phyloP scores from a whole-genome alignment of 1,139 yeast genomes.

The Blastobotrys proliferans region DNA sequence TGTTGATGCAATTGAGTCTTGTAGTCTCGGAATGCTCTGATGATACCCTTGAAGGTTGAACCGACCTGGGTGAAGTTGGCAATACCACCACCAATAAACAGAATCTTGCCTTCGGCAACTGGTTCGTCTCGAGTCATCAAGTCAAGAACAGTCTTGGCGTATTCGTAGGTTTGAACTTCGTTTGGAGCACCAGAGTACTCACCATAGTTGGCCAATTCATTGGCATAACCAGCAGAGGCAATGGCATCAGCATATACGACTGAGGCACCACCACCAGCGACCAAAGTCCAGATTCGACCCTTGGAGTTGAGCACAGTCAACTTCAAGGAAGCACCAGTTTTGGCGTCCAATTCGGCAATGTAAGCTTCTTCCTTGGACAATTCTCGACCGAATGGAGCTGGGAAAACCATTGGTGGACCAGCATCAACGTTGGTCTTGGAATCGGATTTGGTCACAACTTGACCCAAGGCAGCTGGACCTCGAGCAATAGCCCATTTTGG shows the following conservation, averaged over 20 bases:
- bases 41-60: conserved; percentile 46
- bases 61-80: conserved; percentile 49
- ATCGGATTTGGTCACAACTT: conserved; percentile 22
- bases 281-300: conserved; percentile 46
- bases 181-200: conserved; percentile 48
- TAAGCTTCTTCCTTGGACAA: conserved; percentile 43
- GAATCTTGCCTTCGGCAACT: conserved; percentile 40
- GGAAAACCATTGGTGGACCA: conserved; percentile 48
- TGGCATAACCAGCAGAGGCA: conserved; percentile 44
- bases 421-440: conserved; percentile 37
- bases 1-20: conserved; percentile 37
- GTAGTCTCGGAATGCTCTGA: conserved; percentile 45
- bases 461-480: conserved; percentile 42
- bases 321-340: conserved; percentile 47
- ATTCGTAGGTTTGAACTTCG: conserved; percentile 45
- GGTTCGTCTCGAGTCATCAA: conserved; percentile 44
- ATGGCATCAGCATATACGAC: conserved; percentile 48
- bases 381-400: conserved; percentile 47
- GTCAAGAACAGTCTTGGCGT: conserved; percentile 46
- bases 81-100: conserved; percentile 47
- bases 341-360: conserved; percentile 46
- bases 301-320: conserved; percentile 42
- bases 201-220: conserved; percentile 45
- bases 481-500: conserved; percentile 47
- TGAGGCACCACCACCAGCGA: conserved; percentile 44